phyloP scores from a whole-genome alignment of 495 filamentous ascomycete species.

The Penicillium lividum region DNA sequence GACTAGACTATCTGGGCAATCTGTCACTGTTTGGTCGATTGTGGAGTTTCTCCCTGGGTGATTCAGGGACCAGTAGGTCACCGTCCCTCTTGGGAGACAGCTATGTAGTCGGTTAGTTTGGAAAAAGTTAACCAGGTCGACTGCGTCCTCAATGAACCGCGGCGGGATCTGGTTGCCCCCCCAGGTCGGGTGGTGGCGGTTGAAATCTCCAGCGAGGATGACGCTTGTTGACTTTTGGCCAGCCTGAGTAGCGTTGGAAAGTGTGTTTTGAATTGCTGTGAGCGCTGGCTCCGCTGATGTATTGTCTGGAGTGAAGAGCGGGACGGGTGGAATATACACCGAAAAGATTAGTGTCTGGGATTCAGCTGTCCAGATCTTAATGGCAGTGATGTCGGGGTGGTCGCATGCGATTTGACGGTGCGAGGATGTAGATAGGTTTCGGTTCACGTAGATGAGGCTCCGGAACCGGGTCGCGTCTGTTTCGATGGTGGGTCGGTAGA shows the following conservation, averaged over 20 bases:
- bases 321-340: slow-evolving; percentile 20
- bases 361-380: too few species aligned
- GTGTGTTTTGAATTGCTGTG: slow-evolving; percentile 21
- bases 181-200: slow-evolving; percentile 27
- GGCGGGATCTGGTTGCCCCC: slow-evolving; percentile 17
- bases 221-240: slow-evolving; percentile 8
- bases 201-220: slow-evolving; percentile 28
- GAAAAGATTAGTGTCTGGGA: slow-evolving; percentile 10
- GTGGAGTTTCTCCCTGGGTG: slow-evolving; percentile 21
- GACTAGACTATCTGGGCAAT: slow-evolving; percentile 13
- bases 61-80: slow-evolving; percentile 21
- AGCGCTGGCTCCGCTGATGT: slow-evolving; percentile 11
- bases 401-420: too few species aligned
- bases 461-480: too few species aligned
- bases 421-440: too few species aligned
- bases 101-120: slow-evolving; percentile 14
- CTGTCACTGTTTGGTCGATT: slow-evolving; percentile 23
- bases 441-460: too few species aligned
- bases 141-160: slow-evolving; percentile 19
- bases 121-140: slow-evolving; percentile 24
- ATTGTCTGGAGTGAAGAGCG: not conserved
- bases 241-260: slow-evolving; percentile 7
- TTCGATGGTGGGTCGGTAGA: too few species aligned
- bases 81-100: slow-evolving; percentile 17
- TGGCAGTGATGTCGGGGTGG: too few species aligned